A percentile compares a stretch with the other conserved stretches of the same genome.
Evolutionary conservation across 768 basidiomycete species (phyloP).

Genomic region (Pleurotus cornucopiae): DNA sequence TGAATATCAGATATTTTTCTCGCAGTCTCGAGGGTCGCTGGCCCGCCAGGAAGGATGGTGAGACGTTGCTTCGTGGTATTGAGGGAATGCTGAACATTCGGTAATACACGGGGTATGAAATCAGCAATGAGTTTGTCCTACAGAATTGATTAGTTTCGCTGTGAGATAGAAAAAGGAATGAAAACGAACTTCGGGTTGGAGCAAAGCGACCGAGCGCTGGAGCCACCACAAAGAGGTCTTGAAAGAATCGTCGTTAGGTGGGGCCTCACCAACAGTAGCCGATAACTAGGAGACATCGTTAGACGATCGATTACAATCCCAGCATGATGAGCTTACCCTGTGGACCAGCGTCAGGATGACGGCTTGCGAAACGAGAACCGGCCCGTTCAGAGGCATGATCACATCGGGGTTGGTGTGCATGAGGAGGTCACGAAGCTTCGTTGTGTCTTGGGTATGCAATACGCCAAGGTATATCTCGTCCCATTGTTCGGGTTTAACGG

Average conservation of each 20-base stretch:
- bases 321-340: slow-evolving; percentile 45
- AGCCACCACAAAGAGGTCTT: slow-evolving; percentile 86
- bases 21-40: slow-evolving; percentile 62
- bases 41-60: slow-evolving; percentile 69
- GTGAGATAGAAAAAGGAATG: background rate
- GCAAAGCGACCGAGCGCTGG: slow-evolving; percentile 64
- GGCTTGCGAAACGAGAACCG: slow-evolving; percentile 73
- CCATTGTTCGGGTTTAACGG: slow-evolving; percentile 72
- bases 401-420: slow-evolving; percentile 73
- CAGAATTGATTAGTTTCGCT: background rate
- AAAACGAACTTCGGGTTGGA: slow-evolving; percentile 64
- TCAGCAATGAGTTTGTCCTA: slow-evolving; percentile 81
- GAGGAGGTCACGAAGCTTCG: slow-evolving; percentile 72
- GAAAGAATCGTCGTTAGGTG: slow-evolving; percentile 76
- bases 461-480: slow-evolving; percentile 79
- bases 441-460: slow-evolving; percentile 68
- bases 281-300: slow-evolving; percentile 48
- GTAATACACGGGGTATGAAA: slow-evolving; percentile 77
- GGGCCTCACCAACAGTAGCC: slow-evolving; percentile 67
- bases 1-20: slow-evolving; percentile 73
- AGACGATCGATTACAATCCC: slow-evolving; percentile 1
- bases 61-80: slow-evolving; percentile 79
- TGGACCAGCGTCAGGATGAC: slow-evolving; percentile 82
- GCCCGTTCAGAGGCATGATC: slow-evolving; percentile 72
- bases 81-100: slow-evolving; percentile 71